phyloP scores from a whole-genome alignment of 805 yeast genomes.

The Metahyphopichia silvanorum region DNA sequence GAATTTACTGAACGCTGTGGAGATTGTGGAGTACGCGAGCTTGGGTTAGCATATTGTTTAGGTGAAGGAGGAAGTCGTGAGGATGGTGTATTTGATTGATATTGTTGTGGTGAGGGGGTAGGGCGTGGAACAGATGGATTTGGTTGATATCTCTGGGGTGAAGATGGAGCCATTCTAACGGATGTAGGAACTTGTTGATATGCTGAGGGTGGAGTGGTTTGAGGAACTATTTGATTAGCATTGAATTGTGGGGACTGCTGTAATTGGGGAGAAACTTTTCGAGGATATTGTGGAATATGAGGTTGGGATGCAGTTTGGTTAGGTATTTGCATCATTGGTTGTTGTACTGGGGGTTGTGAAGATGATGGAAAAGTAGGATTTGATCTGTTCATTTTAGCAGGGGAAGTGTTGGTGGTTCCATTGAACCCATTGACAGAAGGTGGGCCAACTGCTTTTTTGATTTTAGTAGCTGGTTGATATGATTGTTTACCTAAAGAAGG shows the following conservation, averaged over 20 bases:
- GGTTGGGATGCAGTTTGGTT: slow-evolving; percentile 7
- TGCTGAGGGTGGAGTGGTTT: too few species aligned
- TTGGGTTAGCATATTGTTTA: slow-evolving; percentile 6
- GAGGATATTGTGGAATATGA: slow-evolving; percentile 6
- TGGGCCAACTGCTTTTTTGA: slow-evolving; percentile 17
- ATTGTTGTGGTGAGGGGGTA: too few species aligned
- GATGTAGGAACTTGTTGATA: too few species aligned
- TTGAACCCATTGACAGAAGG: slow-evolving; percentile 1
- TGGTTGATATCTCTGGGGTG: neutral
- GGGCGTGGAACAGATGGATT: too few species aligned
- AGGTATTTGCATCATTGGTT: slow-evolving; percentile 4
- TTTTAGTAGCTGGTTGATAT: slow-evolving; percentile 32
- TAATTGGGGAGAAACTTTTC: slow-evolving; percentile 6
- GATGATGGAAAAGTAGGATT: neutral
- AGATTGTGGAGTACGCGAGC: slow-evolving; percentile 3
- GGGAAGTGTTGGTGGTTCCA: slow-evolving; percentile 1
- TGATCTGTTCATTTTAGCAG: neutral
- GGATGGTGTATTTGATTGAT: too few species aligned
- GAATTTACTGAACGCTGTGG: slow-evolving; percentile 1
- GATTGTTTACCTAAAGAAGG: slow-evolving; percentile 30
- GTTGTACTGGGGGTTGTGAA: slow-evolving; percentile 2
- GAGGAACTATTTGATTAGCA: too few species aligned
- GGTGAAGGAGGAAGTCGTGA: too few species aligned
- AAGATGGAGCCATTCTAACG: too few species aligned
- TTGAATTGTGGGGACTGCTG: slow-evolving; percentile 8